Evolutionary conservation across 1,284 basidiomycete genomes (phyloP), one percentile per base, ranked within the genome.

Genomic region (Cerioporus squamosus): DNA sequence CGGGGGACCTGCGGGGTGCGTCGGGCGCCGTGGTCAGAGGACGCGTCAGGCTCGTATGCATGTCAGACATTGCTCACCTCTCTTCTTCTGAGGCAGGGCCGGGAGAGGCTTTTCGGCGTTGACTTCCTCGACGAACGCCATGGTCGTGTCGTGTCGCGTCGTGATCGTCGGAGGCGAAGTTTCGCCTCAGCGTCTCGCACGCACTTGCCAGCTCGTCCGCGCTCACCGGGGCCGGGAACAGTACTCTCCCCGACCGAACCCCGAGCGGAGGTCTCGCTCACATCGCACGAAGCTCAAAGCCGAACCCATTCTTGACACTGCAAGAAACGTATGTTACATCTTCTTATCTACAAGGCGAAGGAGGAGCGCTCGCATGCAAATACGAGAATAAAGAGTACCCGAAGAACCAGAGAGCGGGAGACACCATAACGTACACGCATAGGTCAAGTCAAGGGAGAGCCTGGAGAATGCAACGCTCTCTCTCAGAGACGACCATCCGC

Each of bases 61-160:
- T 36, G 33, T 29, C 33, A n/a, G n/a, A n/a, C n/a, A n/a, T n/a
- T 10, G 33, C 33, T 17, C 33, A 45, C 63, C 63, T 49, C 45
- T 31, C 45, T 51, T 62, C 38, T 56, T 57, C 42, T 45, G 51
- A 22, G 42, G 14, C 47, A 51, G 40, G n/a, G 20, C 18, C 18
- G 53, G 33, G 20, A 26, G 44, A n/a, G 50, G 51, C 29, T 46
- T 38, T 20, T 49, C 4, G 18, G 47, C n/a, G 17, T 55, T 39
- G 14, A 61, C 47, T 42, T 64, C 63, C 48, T 64, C 51, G 38
- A 61, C 55, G 8, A 49, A 39, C 26, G 63, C 63, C 59, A 61
- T 64, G 17, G 38, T 18, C 44, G 29, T 36, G 33, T 36, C 33
- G 33, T 36, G 38, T n/a, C n/a, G 49, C 4, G 50, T 45, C 45